A percentile compares a stretch with the other conserved stretches of the same genome.
phyloP scores from a whole-genome alignment of 805 yeast genomes.

The Lipomyces yamanashiensis region DNA sequence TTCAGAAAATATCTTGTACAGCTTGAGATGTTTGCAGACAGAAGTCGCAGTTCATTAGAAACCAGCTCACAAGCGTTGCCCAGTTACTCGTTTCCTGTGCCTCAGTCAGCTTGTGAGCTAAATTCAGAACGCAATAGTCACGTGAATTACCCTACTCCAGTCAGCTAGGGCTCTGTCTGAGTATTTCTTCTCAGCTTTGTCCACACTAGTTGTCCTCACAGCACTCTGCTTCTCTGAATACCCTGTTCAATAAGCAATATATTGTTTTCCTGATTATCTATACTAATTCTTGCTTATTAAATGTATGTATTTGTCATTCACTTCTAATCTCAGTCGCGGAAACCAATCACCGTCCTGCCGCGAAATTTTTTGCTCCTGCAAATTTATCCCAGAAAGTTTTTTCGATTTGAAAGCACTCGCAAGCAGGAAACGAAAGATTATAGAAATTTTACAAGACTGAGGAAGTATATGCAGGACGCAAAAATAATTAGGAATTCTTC shows the following conservation, averaged over 20 bases:
- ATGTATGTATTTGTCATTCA: no score
- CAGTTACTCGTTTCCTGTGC: no score
- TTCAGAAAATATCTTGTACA: no score
- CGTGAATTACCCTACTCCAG: constrained; percentile 1
- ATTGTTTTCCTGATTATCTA: no score
- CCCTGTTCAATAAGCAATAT: no score
- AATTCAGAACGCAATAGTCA: neutral
- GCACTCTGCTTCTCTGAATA: neutral
- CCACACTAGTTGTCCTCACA: neutral
- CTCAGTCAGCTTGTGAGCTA: no score
- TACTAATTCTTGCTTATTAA: no score
- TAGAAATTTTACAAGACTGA: constrained; percentile 55
- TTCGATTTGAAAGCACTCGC: neutral
- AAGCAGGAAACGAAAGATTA: constrained; percentile 22
- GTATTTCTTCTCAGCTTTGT: neutral
- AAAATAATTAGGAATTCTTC: constrained; percentile 69
- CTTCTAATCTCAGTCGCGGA: no score
- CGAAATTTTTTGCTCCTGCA: neutral
- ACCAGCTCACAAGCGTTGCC: no score
- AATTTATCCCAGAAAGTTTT: neutral
- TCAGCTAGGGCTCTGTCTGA: neutral
- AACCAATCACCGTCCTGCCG: no score
- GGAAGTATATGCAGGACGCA: constrained; percentile 80
- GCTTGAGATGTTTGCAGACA: no score
- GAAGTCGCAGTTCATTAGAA: no score